Conservation (phyloP, 108 stramenopile species). For the Schizochytrium sp. region DNA sequence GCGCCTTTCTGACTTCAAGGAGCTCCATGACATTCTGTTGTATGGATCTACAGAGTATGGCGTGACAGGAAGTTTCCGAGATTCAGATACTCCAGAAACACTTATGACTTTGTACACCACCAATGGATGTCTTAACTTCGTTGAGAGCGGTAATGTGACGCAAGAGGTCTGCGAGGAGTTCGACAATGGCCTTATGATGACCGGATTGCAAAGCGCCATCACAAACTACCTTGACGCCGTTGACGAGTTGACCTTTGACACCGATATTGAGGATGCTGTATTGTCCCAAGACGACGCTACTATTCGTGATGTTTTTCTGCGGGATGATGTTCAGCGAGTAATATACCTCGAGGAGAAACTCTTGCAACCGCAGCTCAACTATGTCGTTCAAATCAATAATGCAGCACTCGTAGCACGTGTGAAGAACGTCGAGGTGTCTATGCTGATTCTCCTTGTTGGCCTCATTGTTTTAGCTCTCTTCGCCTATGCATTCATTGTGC, state of each 20-base stretch:
- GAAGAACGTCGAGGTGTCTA: neutral
- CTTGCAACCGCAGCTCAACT: neutral
- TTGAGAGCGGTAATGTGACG: neutral
- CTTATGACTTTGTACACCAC: constrained; percentile 22
- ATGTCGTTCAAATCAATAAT: neutral
- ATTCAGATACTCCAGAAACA: neutral
- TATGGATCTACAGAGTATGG: neutral
- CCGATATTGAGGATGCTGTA: neutral
- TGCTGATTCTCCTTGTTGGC: neutral
- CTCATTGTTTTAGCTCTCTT: constrained; percentile 22
- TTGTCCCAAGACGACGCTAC: neutral
- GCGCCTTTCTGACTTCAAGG: neutral
- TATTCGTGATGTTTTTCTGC: neutral
- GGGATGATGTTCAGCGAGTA: neutral
- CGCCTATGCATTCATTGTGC: constrained; percentile 2
- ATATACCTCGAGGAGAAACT: neutral
- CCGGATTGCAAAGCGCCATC: constrained; percentile 35
- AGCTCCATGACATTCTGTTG: neutral
- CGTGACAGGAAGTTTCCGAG: neutral
- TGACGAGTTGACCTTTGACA: neutral
- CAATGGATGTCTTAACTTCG: neutral
- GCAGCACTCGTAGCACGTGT: neutral
- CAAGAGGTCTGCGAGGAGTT: neutral
- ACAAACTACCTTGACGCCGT: constrained; percentile 1
- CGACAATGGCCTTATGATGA: constrained; percentile 16